Evolutionary conservation across 2,329 filamentous ascomycete species (phyloP).

Genomic region (Ceratocystis colombiana): DNA sequence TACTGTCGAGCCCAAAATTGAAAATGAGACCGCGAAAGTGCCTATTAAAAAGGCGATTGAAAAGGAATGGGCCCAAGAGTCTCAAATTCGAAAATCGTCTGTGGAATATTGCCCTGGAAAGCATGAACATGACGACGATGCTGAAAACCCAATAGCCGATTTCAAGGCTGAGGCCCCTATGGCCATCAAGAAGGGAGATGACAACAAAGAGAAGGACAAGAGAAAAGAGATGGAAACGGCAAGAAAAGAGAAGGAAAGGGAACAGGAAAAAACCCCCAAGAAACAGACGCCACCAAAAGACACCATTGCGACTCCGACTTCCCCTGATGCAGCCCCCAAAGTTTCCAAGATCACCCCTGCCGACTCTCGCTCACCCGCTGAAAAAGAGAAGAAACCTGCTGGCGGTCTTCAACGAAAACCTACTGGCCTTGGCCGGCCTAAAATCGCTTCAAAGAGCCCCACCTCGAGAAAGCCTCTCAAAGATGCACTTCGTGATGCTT

Average conservation of each 20-base stretch:
- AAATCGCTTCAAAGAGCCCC: slow-evolving; percentile 29
- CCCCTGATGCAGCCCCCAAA: slow-evolving; percentile 18
- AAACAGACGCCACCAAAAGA: slow-evolving; percentile 15
- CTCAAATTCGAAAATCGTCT: slow-evolving; percentile 23
- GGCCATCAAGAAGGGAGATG: slow-evolving; percentile 10
- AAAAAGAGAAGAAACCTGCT: slow-evolving; percentile 30
- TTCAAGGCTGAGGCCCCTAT: not conserved
- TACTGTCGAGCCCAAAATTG: slow-evolving; percentile 54
- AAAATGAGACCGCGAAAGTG: slow-evolving; percentile 29
- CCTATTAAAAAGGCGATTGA: slow-evolving; percentile 33
- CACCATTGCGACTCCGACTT: not conserved
- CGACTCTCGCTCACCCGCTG: slow-evolving; percentile 18
- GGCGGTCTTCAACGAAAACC: slow-evolving; percentile 45
- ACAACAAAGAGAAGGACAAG: slow-evolving; percentile 13
- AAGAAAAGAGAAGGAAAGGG: slow-evolving; percentile 27
- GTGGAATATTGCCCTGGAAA: slow-evolving; percentile 12
- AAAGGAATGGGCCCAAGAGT: slow-evolving; percentile 30
- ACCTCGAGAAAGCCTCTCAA: slow-evolving; percentile 42
- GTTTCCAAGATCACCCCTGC: slow-evolving; percentile 4
- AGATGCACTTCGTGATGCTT: slow-evolving; percentile 51
- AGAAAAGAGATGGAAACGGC: slow-evolving; percentile 28
- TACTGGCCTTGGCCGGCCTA: slow-evolving; percentile 46
- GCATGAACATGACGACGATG: not conserved
- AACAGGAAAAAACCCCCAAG: slow-evolving; percentile 13
- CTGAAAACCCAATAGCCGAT: slow-evolving; percentile 3